A percentile compares a stretch with the other conserved stretches of the same genome.
Conservation (phyloP, 805 yeast species). For the Candida stauntonica region DNA sequence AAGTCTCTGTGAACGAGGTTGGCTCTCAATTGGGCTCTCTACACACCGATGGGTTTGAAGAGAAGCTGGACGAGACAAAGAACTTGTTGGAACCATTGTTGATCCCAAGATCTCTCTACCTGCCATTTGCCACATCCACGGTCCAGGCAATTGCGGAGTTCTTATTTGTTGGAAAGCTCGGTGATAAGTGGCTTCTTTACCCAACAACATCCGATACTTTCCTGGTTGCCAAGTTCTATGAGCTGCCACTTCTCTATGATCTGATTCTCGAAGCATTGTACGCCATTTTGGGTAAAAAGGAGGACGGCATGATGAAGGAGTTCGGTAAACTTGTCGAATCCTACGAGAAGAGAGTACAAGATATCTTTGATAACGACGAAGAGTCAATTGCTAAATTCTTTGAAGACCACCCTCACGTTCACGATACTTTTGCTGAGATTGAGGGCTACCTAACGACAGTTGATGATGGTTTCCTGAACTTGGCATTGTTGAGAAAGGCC, state of each 20-base stretch:
- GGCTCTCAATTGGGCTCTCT: slow-evolving; percentile 16
- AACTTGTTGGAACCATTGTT: slow-evolving; percentile 51
- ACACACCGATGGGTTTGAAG: slow-evolving; percentile 15
- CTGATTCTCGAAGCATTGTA: slow-evolving; percentile 64
- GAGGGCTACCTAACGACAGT: slow-evolving; percentile 53
- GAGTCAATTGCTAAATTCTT: slow-evolving; percentile 22
- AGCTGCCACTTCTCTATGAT: slow-evolving; percentile 66
- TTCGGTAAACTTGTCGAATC: slow-evolving; percentile 26
- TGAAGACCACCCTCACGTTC: slow-evolving; percentile 26
- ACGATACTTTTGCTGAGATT: slow-evolving; percentile 40
- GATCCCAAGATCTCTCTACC: slow-evolving; percentile 62
- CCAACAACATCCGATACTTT: slow-evolving; percentile 67
- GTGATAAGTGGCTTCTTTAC: slow-evolving; percentile 65
- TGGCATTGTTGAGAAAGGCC: slow-evolving; percentile 47
- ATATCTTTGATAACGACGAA: slow-evolving; percentile 24
- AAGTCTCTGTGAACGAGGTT: slow-evolving; percentile 13
- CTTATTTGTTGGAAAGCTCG: slow-evolving; percentile 75
- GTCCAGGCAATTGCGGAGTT: slow-evolving; percentile 67
- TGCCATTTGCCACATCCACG: slow-evolving; percentile 61
- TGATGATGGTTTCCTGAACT: slow-evolving; percentile 63
- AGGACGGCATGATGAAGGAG: slow-evolving; percentile 37
- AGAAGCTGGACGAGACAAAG: slow-evolving; percentile 16
- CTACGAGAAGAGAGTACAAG: slow-evolving; percentile 23
- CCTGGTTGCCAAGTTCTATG: slow-evolving; percentile 58
- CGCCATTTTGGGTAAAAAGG: slow-evolving; percentile 67